A percentile compares a stretch with the other conserved stretches of the same genome.
Conservation (phyloP, 257 asterid genomes). For the Henckelia pumila region DNA sequence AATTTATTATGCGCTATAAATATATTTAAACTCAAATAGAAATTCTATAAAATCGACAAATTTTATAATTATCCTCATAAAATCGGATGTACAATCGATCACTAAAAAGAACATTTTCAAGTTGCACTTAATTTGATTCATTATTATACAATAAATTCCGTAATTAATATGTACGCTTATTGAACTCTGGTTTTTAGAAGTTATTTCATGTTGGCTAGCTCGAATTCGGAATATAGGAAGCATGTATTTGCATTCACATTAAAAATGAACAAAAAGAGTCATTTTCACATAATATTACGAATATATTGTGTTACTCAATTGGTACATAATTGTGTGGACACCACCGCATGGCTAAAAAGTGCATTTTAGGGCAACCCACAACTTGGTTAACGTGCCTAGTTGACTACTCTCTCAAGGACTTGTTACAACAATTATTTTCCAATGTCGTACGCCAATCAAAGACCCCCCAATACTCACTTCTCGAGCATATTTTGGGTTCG, state of each 20-base stretch:
- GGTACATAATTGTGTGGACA: not conserved
- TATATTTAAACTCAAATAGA: too few species aligned
- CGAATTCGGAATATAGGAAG: not conserved
- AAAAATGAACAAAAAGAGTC: not conserved
- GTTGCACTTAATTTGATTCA: not conserved
- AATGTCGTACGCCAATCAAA: not conserved
- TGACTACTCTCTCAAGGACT: not conserved
- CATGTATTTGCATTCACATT: too few species aligned
- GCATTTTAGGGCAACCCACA: not conserved
- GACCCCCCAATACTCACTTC: too few species aligned
- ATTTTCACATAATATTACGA: not conserved
- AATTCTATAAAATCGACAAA: too few species aligned
- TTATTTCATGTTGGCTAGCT: not conserved
- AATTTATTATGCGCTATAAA: too few species aligned
- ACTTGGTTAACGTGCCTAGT: not conserved
- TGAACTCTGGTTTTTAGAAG: not conserved
- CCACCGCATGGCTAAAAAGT: not conserved
- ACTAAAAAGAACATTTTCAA: too few species aligned
- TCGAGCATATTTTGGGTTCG: too few species aligned
- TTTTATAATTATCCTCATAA: too few species aligned
- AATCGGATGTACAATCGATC: not conserved
- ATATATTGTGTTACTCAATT: not conserved
- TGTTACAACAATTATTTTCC: not conserved
- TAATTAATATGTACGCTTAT: not conserved
- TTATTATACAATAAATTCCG: too few species aligned